Evolutionary conservation across 2,329 filamentous ascomycete species (phyloP).

Genomic region (Epichloe typhina): DNA sequence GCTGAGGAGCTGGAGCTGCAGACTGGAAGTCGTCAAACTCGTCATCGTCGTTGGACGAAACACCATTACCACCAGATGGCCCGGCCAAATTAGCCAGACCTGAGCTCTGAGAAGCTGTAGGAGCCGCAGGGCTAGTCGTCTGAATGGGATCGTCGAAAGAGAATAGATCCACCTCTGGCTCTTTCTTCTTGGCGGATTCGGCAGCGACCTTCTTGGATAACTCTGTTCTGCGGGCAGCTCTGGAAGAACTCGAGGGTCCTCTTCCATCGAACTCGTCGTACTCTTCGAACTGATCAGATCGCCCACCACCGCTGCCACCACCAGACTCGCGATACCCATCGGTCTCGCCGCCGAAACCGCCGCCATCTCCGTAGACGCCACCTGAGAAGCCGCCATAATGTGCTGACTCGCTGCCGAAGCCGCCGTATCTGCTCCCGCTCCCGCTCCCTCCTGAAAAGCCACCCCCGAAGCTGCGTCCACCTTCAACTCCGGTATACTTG

Average conservation of each 20-base stretch:
- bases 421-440: conserved; percentile 56
- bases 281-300: conserved; percentile 77
- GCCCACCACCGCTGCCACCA: conserved; percentile 66
- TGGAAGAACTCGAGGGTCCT: conserved; percentile 32
- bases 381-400: conserved; percentile 56
- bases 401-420: conserved; percentile 79
- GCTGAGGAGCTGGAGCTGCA: conserved; percentile 48
- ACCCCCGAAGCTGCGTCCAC: conserved; percentile 51
- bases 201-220: conserved; percentile 31
- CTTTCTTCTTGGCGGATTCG: conserved; percentile 65
- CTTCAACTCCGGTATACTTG: conserved; percentile 92
- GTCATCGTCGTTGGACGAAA: conserved; percentile 51
- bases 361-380: conserved; percentile 87
- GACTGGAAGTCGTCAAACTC: conserved; percentile 98
- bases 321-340: conserved; percentile 83
- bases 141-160: conserved; percentile 71
- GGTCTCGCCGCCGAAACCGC: conserved; percentile 60
- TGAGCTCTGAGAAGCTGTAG: conserved; percentile 32
- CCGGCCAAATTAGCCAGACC: conserved; percentile 32
- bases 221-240: conserved; percentile 23
- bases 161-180: conserved; percentile 84
- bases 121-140: conserved; percentile 29
- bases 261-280: conserved; percentile 94
- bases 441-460: conserved; percentile 31
- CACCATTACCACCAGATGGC: conserved; percentile 9